These are phyloP conservation scores for Acer campestre DNA, from an alignment of 345 rosid species.

Conservation along the genomic window DNA sequence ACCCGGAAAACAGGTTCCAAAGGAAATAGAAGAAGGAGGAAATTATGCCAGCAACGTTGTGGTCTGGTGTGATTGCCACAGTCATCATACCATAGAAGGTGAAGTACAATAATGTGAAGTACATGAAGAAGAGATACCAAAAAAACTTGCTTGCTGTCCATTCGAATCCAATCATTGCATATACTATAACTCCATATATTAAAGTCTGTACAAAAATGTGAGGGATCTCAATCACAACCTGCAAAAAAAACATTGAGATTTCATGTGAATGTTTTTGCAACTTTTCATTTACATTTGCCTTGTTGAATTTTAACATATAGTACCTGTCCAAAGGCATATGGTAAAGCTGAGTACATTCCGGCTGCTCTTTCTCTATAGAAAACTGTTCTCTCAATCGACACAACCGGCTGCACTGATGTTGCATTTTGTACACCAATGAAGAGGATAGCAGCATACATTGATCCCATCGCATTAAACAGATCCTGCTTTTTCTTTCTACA, in stretches of 20 bases:
- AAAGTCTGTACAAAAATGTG: slow-evolving; percentile 47
- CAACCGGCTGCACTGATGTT: slow-evolving; percentile 58
- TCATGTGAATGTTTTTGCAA: neutral
- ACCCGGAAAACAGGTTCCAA: slow-evolving; percentile 75
- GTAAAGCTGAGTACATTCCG: slow-evolving; percentile 74
- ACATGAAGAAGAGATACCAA: slow-evolving; percentile 66
- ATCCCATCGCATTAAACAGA: slow-evolving; percentile 62
- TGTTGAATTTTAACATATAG: neutral
- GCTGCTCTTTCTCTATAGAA: slow-evolving; percentile 78
- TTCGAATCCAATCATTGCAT: slow-evolving; percentile 64
- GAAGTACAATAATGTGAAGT: slow-evolving; percentile 62
- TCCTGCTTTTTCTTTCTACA: slow-evolving; percentile 51
- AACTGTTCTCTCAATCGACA: slow-evolving; percentile 65
- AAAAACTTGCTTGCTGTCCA: slow-evolving; percentile 52
- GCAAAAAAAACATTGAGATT: neutral
- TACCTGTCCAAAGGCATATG: slow-evolving; percentile 81
- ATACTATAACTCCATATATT: slow-evolving; percentile 54
- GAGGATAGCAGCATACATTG: slow-evolving; percentile 64
- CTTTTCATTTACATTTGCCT: neutral
- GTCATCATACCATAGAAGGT: slow-evolving; percentile 71
- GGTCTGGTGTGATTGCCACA: slow-evolving; percentile 67
- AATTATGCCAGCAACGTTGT: slow-evolving; percentile 48
- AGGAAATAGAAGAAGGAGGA: slow-evolving; percentile 48
- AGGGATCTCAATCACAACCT: slow-evolving; percentile 61
- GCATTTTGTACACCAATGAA: slow-evolving; percentile 64